Evolutionary conservation across 305 asterid genomes (phyloP), one percentile per base, ranked within the genome.

Genomic region (Fraxinus paxiana): DNA sequence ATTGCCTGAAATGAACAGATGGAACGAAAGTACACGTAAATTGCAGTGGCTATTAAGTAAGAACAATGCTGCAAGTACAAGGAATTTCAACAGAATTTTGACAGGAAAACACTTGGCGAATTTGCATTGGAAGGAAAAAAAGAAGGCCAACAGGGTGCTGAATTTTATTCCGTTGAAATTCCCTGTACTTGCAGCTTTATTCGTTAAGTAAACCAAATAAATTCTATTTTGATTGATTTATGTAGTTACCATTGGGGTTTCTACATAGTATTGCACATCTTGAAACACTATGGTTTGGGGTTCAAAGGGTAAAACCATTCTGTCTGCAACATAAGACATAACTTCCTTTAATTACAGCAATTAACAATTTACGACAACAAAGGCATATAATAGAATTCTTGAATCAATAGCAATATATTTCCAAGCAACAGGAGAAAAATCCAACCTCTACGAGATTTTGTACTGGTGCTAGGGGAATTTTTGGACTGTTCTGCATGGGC

Each of bases 221-320:
- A 33, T 33, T 33, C 37, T 33, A 33, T 33, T 33, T 33, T 33
- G 37, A 33, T 33, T 33, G 37, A 33, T 4, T 33, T 33, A 33
- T 33, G 37, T 33, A 33, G 73, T 81, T 82, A 92, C 95, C 91
- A 35, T 18, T 17, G 93, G 93, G 20, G 90, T 87, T 59, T 89
- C 92, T 24, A 92, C 87, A 35, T 86, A 89, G 89, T 90, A 92
- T 13, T 90, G 88, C 85, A 92, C 88, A 81, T 91, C 88, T 82
- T 88, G 91, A 79, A 92, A 92, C 37, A 87, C 91, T 46, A 92
- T 81, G 73, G 83, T 79, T 80, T 86, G 80, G 6, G 91, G 91
- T 81, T 89, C 84, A 77, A 90, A 92, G 31, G 94, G 97, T 77
- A 92, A 82, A 80, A 81, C 86, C 92, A 85, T 86, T 79, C 59